Evolutionary conservation across 75 land plant species (phyloP), one percentile per base, ranked within the genome.

Genomic region (Pinus taeda): DNA sequence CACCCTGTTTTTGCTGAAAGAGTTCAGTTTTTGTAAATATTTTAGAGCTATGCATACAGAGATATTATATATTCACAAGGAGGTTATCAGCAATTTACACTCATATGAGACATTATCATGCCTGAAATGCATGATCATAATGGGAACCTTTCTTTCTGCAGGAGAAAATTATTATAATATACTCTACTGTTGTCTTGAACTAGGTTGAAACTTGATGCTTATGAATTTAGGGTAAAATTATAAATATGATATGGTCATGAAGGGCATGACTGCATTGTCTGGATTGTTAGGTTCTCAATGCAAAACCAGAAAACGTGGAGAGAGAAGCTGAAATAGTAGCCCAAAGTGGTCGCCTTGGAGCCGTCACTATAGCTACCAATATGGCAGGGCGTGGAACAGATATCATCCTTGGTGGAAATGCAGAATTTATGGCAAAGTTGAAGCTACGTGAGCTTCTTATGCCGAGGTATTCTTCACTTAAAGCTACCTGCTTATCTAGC

Each of bases 381-480:
- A 97, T 97, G 99, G 99, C 99, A 42, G 99, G 99, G 39, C 98
- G 99, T 82, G 99, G 99, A 53, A 97, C 99, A 29, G 99, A 97
- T 84, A 97, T 95, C 37, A 97, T 97, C 53, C 87, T 97, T 60
- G 99, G 99, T 77, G 98, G 99, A 36, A 97, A 97, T 91, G 97
- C 98, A 56, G 99, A 97, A 76, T 97, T 95, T 64, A 97, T 97
- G 99, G 98, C 96, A 62, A 88, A 88, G 74, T 79, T 97, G 76
- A 97, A 97, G 83, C 74, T 97, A 21, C 89, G 99, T n/a, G 99
- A 97, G 77, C 82, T 95, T 76, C 94, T 97, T 39, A 97, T 97
- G 99, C 99, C 99, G 78, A 90, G 95, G 99, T 97, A 81, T 21
- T 12, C 3, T 33, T 24, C 14, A 17, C 45, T 7, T 37, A 69